A percentile compares a stretch with the other conserved stretches of the same genome.
phyloP scores from a whole-genome alignment of 169 alveolate species.

The Cryptosporidium sp. region DNA sequence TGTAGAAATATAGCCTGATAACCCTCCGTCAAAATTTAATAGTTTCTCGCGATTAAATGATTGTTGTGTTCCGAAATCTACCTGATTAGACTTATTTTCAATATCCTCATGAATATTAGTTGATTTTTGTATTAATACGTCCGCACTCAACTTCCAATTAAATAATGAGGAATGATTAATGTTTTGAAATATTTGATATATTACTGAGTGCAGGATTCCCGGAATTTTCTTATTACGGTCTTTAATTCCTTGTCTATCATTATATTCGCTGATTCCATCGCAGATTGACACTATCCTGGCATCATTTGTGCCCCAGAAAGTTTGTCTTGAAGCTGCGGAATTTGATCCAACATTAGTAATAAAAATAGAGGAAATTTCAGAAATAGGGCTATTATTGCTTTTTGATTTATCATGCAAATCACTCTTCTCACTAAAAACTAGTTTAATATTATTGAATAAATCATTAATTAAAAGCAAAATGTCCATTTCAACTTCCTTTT shows the following conservation, averaged over 20 bases:
- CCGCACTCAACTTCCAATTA: conserved; percentile 24
- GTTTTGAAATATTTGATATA: conserved; percentile 56
- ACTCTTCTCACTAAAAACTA: conserved; percentile 17
- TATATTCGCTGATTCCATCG: background rate
- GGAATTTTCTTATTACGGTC: background rate
- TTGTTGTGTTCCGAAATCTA: background rate
- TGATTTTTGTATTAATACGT: background rate
- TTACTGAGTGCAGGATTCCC: conserved; percentile 62
- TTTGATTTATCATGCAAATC: conserved; percentile 2
- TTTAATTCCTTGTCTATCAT: background rate
- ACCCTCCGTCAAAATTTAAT: conserved; percentile 10
- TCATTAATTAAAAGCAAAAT: conserved; percentile 41
- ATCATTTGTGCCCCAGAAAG: conserved; percentile 65
- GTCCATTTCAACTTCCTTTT: conserved; percentile 69
- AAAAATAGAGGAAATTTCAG: conserved; percentile 10
- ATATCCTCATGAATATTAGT: no score
- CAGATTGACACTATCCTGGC: conserved; percentile 20
- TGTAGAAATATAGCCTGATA: background rate
- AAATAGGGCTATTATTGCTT: no score
- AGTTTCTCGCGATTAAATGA: background rate
- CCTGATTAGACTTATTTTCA: background rate
- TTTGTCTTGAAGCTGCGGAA: conserved; percentile 50
- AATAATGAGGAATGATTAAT: conserved; percentile 29
- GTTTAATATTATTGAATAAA: conserved; percentile 27
- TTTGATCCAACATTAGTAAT: conserved; percentile 42